These are phyloP conservation scores for Ophiostoma perfectum DNA, from an alignment of 2,329 filamentous ascomycete genomes.

Conservation along the genomic window DNA sequence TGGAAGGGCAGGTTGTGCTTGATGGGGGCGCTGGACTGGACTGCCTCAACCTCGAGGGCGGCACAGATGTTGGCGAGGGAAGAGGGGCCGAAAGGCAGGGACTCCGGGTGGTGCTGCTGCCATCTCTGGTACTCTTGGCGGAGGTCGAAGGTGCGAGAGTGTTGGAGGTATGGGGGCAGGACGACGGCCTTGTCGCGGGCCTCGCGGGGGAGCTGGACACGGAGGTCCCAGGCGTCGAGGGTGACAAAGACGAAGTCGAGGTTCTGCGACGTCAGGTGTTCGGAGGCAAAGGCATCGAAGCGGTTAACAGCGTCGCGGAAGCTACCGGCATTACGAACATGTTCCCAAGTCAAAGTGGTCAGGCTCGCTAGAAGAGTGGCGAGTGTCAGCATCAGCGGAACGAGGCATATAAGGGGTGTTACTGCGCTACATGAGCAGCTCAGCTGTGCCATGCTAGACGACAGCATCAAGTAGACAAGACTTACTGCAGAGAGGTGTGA, in stretches of 20 bases:
- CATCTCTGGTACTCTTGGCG: conserved; percentile 97
- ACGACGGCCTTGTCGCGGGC: conserved; percentile 98
- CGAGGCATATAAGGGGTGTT: too few species aligned
- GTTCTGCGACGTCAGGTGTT: conserved; percentile 85
- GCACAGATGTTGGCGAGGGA: conserved; percentile 97
- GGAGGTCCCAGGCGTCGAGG: conserved; percentile 95
- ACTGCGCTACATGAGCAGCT: too few species aligned
- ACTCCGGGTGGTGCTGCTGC: conserved; percentile 98
- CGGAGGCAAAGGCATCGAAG: conserved; percentile 88
- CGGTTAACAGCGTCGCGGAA: conserved; percentile 95
- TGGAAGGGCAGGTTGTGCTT: conserved; percentile 99
- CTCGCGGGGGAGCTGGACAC: conserved; percentile 94
- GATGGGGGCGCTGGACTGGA: conserved; percentile 94
- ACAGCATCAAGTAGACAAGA: conserved; percentile 32
- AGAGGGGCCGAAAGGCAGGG: conserved; percentile 89
- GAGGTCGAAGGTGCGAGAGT: conserved; percentile 94
- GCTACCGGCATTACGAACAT: conserved; percentile 93
- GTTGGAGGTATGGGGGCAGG: conserved; percentile 91
- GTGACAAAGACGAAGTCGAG: conserved; percentile 98
- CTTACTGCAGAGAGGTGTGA: conserved; percentile 98
- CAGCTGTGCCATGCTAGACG: too few species aligned
- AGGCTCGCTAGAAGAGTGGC: conserved; percentile 63
- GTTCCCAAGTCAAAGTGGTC: conserved; percentile 97
- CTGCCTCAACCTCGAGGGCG: conserved; percentile 93
- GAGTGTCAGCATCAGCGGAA: too few species aligned